These are phyloP conservation scores for Lactifluus pinguis DNA, from an alignment of 768 basidiomycete species.

Conservation along the genomic window DNA sequence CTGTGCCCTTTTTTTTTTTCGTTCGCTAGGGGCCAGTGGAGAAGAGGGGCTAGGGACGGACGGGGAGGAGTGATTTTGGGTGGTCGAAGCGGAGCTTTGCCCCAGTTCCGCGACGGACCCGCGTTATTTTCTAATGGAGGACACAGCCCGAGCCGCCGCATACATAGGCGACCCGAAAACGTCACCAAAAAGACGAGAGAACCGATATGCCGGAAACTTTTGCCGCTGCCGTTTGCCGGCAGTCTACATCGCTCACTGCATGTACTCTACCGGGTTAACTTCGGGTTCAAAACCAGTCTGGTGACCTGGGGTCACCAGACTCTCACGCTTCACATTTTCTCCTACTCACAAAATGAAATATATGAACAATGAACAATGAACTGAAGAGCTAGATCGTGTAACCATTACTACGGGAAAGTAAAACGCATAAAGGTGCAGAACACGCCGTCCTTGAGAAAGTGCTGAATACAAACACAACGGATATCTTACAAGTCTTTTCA, in stretches of 20 bases:
- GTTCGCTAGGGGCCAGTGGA: not conserved
- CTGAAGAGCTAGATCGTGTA: not conserved
- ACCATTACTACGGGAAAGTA: not conserved
- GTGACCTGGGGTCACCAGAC: not conserved
- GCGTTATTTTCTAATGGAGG: slow-evolving; percentile 10
- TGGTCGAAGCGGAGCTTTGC: slow-evolving; percentile 16
- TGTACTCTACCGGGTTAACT: not conserved
- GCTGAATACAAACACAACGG: slow-evolving; percentile 12
- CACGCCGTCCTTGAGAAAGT: not conserved
- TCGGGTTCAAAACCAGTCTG: not conserved
- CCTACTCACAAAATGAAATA: not conserved
- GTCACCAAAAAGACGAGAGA: slow-evolving; percentile 3
- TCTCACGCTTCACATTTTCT: slow-evolving; percentile 1
- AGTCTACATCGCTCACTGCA: no score
- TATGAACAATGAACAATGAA: not conserved
- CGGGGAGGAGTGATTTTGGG: not conserved
- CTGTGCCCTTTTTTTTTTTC: no score
- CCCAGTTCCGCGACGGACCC: slow-evolving; percentile 14
- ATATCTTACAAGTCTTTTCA: slow-evolving; percentile 17
- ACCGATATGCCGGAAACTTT: slow-evolving; percentile 14
- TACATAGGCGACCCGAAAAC: slow-evolving; percentile 1
- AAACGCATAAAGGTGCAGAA: not conserved
- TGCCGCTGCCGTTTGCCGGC: slow-evolving; percentile 1
- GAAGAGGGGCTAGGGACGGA: not conserved
- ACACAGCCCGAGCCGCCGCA: not conserved